Conservation (phyloP, 176 grass and related monocot genomes). For the Eleusine indica region DNA sequence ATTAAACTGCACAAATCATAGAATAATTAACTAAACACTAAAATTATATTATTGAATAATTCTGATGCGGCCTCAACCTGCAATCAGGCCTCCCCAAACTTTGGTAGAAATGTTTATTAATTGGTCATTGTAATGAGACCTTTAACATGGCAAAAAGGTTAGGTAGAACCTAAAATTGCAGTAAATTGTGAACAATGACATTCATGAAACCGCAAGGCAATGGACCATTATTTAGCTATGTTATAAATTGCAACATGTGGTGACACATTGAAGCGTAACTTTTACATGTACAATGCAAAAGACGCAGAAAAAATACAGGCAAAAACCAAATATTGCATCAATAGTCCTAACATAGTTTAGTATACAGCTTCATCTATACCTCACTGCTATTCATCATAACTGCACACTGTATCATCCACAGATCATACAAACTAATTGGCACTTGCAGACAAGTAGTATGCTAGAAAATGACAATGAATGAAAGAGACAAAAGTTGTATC, state of each 20-base stretch:
- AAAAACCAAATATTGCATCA: not conserved
- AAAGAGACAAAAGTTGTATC: not conserved
- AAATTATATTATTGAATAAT: constrained; percentile 10
- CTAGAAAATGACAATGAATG: constrained; percentile 13
- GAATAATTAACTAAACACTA: not conserved
- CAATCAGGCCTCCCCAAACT: not conserved
- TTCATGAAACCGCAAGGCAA: not conserved
- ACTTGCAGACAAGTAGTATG: not conserved
- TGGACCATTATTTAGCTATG: constrained; percentile 8
- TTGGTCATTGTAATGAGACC: not conserved
- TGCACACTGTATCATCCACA: not conserved
- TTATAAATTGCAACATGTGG: not conserved
- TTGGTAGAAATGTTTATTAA: not conserved
- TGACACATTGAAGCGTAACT: not conserved
- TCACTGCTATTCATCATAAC: not conserved
- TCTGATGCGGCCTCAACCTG: not conserved
- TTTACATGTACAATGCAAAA: not conserved
- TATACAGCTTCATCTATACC: not conserved
- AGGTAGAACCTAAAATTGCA: not conserved
- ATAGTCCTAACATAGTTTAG: not conserved
- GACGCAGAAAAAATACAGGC: not conserved
- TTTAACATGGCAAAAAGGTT: not conserved
- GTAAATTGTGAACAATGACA: not conserved
- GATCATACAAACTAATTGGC: not conserved
- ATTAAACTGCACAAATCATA: not conserved